Evolutionary conservation across 2,329 filamentous ascomycete species (phyloP).

Genomic region (Didymella segeticola): DNA sequence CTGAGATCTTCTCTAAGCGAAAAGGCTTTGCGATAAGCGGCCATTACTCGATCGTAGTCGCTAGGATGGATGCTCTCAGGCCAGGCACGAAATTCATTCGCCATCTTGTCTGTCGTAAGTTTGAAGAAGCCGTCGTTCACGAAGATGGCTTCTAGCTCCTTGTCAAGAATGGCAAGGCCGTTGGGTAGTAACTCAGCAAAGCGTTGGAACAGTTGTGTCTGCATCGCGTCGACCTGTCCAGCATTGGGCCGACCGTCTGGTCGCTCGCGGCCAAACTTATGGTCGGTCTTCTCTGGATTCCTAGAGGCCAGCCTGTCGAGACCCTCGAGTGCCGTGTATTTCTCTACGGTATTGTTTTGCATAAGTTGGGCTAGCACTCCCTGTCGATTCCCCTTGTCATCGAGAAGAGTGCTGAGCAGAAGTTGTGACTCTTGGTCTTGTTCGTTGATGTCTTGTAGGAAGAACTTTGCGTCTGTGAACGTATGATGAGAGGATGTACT

Average conservation of each 20-base stretch:
- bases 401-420: slow-evolving; percentile 42
- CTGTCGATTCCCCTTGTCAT: slow-evolving; percentile 37
- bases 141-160: slow-evolving; percentile 53
- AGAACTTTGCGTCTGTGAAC: slow-evolving; percentile 33
- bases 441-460: slow-evolving; percentile 27
- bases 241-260: not conserved
- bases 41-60: slow-evolving; percentile 55
- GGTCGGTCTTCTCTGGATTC: slow-evolving; percentile 20
- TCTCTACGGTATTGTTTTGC: slow-evolving; percentile 26
- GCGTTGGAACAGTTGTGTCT: slow-evolving; percentile 52
- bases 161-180: slow-evolving; percentile 55
- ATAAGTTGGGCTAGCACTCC: slow-evolving; percentile 44
- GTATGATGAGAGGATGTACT: not conserved
- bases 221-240: slow-evolving; percentile 40
- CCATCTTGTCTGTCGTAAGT: slow-evolving; percentile 52
- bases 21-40: slow-evolving; percentile 53
- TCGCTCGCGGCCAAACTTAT: slow-evolving; percentile 13
- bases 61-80: slow-evolving; percentile 54
- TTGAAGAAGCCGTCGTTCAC: slow-evolving; percentile 56
- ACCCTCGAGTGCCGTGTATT: slow-evolving; percentile 36
- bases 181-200: slow-evolving; percentile 56
- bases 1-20: slow-evolving; percentile 46
- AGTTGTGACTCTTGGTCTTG: slow-evolving; percentile 28
- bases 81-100: slow-evolving; percentile 53
- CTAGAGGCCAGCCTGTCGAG: slow-evolving; percentile 27